Evolutionary conservation across 2,329 filamentous ascomycete genomes (phyloP).

Genomic region (Pestalotiopsis sp.): DNA sequence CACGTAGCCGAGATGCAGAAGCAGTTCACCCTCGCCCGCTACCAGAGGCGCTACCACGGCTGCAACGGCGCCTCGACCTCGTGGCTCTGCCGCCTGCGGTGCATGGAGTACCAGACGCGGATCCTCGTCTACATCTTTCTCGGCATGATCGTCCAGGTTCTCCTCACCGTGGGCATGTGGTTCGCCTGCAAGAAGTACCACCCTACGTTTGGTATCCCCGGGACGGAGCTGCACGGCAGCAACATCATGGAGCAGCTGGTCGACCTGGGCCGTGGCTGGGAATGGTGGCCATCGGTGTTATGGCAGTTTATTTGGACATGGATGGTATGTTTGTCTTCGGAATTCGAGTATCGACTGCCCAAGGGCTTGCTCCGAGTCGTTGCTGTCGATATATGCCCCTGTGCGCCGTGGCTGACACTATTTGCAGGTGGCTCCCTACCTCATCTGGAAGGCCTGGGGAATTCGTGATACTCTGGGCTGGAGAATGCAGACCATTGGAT

Average conservation of each 20-base stretch:
- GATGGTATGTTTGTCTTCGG: constrained; percentile 25
- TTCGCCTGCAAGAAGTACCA: constrained; percentile 61
- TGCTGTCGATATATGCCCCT: background rate
- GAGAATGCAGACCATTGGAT: constrained; percentile 54
- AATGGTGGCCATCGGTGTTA: constrained; percentile 60
- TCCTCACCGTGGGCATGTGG: constrained; percentile 56
- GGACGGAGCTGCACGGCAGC: constrained; percentile 32
- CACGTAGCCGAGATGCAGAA: constrained; percentile 51
- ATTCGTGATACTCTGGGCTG: constrained; percentile 61
- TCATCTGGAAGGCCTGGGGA: constrained; percentile 53
- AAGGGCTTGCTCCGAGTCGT: background rate
- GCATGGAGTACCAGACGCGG: constrained; percentile 38
- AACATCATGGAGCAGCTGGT: constrained; percentile 42
- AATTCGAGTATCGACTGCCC: background rate
- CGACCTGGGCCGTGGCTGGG: constrained; percentile 50
- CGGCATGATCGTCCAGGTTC: constrained; percentile 50
- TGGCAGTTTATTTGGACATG: constrained; percentile 60
- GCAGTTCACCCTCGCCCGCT: constrained; percentile 33
- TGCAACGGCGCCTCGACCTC: constrained; percentile 28
- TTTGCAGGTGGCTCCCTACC: constrained; percentile 46
- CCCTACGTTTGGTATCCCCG: constrained; percentile 46
- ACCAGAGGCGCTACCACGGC: constrained; percentile 14
- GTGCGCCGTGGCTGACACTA: constrained; percentile 4
- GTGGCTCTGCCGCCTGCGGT: constrained; percentile 35
- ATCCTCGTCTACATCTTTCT: constrained; percentile 47